Evolutionary conservation across 768 basidiomycete genomes (phyloP), one percentile per base, ranked within the genome.

Genomic region (Cystofilobasidium capitatum): DNA sequence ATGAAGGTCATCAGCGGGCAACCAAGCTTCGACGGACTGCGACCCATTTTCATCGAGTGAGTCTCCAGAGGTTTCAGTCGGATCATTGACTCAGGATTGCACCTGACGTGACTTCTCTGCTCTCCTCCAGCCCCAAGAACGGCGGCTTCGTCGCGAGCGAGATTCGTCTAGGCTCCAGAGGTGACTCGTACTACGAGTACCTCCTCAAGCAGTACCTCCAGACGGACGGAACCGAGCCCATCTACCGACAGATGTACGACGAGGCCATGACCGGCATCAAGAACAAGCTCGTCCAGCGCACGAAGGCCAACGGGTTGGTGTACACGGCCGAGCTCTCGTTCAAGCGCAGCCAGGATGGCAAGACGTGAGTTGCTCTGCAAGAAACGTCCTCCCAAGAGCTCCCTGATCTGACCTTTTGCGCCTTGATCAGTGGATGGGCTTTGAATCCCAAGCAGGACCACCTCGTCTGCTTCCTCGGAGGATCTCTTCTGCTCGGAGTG

Each of bases 381-480:
- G 12, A 44, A 12, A 12, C 42, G 12, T 44, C 22, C 42, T 44
- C 42, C 22, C 12, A n/a, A n/a, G n/a, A n/a, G n/a, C 44, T 20
- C 6, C 44, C 17, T 20, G 37, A 70, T n/a, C 59, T 49, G 14
- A 54, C n/a, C 12, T 36, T 61, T 20, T 35, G 13, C 26, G 26
- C 8, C 8, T n/a, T 31, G 17, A 45, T 7, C 71, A 89, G 88
- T 31, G 78, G 79, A 39, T 92, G 89, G 90, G 82, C 83, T 22
- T 79, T 88, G 33, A 81, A 81, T 13, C 88, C 88, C 13, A 94
- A 96, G 75, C 93, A 97, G 79, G 93, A 98, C 74, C 93, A 96
- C 75, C 83, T 98, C 39, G 91, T 89, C 3, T 97, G 93, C 78
- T 98, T 96, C 83, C 79, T 98, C 39, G 91, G 87, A 24, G 93